Base-by-base conservation (phyloP, 805 yeast species). In the Komagataella pseudopastoris region DNA sequence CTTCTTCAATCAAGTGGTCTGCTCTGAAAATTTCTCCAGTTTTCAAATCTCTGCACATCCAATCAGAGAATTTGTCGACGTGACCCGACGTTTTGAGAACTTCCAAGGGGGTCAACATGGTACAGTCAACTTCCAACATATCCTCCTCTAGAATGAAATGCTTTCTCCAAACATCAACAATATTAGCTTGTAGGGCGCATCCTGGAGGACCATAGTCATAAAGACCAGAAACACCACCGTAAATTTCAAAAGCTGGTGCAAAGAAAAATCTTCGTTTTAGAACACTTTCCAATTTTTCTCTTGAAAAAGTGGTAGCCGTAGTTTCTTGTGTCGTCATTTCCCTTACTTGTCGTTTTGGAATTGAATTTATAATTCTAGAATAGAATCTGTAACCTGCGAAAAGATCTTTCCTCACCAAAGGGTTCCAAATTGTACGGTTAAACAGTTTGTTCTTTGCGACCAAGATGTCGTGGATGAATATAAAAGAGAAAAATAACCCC, bases 121-220 rank as follows among this genome's bases (percentile, higher is more conserved):
- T 88, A 70, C 95, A 83, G 74, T 95, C 99, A 55, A 93, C 97
- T 71, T 93, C 99, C 64, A 90, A 78, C 98, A 93, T 93, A 64
- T 93, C 98, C 73, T 93, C 99, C 71, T 93, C 98, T 59, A 95
- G 74, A 55, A 93, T 83, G 67, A 93, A 93, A 71, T 93, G 99
- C 69, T 90, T 91, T 75, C 98, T 85, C 99, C 99, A 93, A 49
- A 80, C 77, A 64, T 95, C 99, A 55, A 93, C 75, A 56, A 93
- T 77, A 68, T 93, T 91, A 62, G 97, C 96, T 75, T 91, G 98
- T 71, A 93, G 80, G 10, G 98, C 95, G 74, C 98, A 91, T 56
- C 99, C 99, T 67, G 99, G 97, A 56, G 99, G 99, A 72, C 99
- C 99, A 66, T 90, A 93, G 68, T 93, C 99, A 68, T 88, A 93